Percentiles rank a stretch among this genome's conserved stretches.
Conservation (phyloP, 495 filamentous ascomycete species). For the Tuber umbilicatum region DNA sequence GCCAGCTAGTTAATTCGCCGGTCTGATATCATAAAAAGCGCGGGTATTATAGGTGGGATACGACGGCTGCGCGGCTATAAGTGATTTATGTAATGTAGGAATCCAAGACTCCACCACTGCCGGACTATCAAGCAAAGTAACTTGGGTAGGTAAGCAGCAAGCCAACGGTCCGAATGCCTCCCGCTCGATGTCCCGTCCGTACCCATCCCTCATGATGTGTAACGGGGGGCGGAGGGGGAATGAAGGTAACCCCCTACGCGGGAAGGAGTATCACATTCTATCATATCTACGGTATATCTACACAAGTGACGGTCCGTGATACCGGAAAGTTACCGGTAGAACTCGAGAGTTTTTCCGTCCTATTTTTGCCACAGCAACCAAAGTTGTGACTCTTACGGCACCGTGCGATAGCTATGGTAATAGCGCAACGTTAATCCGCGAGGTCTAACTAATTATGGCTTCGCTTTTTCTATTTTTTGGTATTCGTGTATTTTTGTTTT, state of each 20-base stretch:
- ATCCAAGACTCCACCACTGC: neutral
- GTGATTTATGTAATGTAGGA: neutral
- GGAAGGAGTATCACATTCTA: neutral
- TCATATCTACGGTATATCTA: neutral
- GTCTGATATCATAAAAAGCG: neutral
- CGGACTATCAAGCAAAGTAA: neutral
- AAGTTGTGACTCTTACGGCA: neutral
- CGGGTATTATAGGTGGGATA: neutral
- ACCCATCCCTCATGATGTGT: neutral
- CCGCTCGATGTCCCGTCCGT: neutral
- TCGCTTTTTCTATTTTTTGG: neutral
- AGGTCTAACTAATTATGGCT: neutral
- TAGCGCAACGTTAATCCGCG: neutral
- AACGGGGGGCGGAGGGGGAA: neutral
- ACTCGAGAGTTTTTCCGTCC: neutral
- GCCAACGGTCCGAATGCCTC: neutral
- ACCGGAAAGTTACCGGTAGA: neutral
- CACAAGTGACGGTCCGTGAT: neutral
- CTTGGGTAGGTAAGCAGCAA: neutral
- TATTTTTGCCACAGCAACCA: neutral
- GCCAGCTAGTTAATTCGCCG: neutral
- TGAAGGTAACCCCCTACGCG: neutral
- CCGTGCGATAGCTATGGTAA: neutral
- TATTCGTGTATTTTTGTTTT: neutral
- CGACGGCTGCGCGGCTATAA: neutral